Percentiles rank a stretch among this genome's conserved stretches.
Evolutionary conservation across 148 eudicot genomes (phyloP).

Genomic region (Suaeda aralocaspica): DNA sequence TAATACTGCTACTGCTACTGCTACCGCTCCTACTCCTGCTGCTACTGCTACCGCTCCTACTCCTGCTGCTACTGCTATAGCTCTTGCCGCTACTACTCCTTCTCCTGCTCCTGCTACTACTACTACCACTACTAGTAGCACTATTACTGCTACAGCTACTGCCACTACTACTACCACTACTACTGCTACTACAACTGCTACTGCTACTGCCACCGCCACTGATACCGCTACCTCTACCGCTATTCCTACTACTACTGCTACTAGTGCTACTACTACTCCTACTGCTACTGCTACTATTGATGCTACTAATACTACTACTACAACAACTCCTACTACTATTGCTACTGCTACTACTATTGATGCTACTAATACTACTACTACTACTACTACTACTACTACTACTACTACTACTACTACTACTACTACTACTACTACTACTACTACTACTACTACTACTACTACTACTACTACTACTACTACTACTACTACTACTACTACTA

Average conservation of each 20-base stretch:
- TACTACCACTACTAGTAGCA: neutral
- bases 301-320: conserved; percentile 12
- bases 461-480: neutral
- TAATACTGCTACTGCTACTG: neutral
- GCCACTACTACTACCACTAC: neutral
- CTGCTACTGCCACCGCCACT: conserved; percentile 3
- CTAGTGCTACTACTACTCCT: conserved; percentile 6
- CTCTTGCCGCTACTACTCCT: neutral
- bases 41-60: too few relatives aligned
- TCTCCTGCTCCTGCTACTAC: neutral
- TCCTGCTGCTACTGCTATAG: conserved; percentile 5
- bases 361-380: conserved; percentile 2
- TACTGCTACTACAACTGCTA: conserved; percentile 5
- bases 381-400: conserved; percentile 10
- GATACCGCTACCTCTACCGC: neutral
- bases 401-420: conserved; percentile 1
- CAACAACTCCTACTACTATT: conserved; percentile 1
- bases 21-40: too few relatives aligned
- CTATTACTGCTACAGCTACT: conserved; percentile 6
- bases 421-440: conserved; percentile 9
- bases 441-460: conserved; percentile 1
- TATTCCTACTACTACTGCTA: conserved; percentile 2
- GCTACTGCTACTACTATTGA: neutral
- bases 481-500: neutral
- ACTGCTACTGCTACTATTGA: conserved; percentile 9